phyloP scores from a whole-genome alignment of 176 grass and related monocot species.

The Hordeum vulgare region MorexV3_pseudomolecules_assembly NC_058521.1:594618096-594618595 shows the following conservation, averaged over 20 bases:
- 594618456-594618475: background rate
- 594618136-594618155: background rate
- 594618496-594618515: background rate
- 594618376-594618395: background rate
- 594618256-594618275: background rate
- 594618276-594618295: background rate
- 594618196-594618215: background rate
- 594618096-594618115: no score
- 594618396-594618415: background rate
- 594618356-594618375: background rate
- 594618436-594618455: background rate
- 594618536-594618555: background rate
- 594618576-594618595: background rate
- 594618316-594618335: background rate
- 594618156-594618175: background rate
- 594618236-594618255: background rate
- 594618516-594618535: background rate
- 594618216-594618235: background rate
- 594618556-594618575: background rate
- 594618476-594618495: background rate
- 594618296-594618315: background rate
- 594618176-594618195: background rate
- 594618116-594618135: background rate
- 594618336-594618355: background rate
- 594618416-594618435: background rate